Evolutionary conservation across 768 basidiomycete genomes (phyloP).

Genomic region (Kondoa subrosea): DNA sequence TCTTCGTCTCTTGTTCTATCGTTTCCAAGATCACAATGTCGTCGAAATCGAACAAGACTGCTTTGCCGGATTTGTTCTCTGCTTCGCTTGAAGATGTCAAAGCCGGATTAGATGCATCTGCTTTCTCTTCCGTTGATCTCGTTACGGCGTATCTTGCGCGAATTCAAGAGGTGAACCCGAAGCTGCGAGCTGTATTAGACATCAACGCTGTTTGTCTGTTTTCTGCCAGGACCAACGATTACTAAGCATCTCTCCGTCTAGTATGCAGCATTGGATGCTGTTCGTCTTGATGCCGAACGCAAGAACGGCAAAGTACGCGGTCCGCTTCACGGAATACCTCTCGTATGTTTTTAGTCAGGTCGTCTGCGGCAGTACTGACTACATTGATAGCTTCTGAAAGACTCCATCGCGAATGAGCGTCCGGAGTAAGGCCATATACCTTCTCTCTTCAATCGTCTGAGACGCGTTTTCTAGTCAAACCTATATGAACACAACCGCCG

Average conservation of each 20-base stretch:
- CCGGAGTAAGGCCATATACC: too few species aligned
- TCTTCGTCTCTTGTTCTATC: neutral
- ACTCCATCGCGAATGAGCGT: neutral
- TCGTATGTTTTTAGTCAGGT: neutral
- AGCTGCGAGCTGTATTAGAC: neutral
- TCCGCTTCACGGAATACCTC: neutral
- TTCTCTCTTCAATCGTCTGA: too few species aligned
- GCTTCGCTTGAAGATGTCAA: constrained; percentile 36
- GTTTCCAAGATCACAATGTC: too few species aligned
- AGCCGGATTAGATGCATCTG: constrained; percentile 32
- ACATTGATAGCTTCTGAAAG: neutral
- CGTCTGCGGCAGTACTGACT: neutral
- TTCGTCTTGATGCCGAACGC: neutral
- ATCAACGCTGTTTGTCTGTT: neutral
- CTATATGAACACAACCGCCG: constrained; percentile 25
- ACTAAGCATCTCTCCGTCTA: neutral
- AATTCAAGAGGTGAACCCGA: constrained; percentile 35
- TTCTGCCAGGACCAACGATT: neutral
- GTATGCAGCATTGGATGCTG: neutral
- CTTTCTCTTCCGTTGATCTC: constrained; percentile 37
- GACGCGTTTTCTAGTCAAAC: neutral
- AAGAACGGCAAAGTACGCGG: neutral
- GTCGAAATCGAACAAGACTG: too few species aligned
- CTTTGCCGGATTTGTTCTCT: constrained; percentile 35
- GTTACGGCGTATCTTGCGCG: constrained; percentile 37